Conservation (phyloP, 441 rosid species). For the Macaranga tanarius region DNA sequence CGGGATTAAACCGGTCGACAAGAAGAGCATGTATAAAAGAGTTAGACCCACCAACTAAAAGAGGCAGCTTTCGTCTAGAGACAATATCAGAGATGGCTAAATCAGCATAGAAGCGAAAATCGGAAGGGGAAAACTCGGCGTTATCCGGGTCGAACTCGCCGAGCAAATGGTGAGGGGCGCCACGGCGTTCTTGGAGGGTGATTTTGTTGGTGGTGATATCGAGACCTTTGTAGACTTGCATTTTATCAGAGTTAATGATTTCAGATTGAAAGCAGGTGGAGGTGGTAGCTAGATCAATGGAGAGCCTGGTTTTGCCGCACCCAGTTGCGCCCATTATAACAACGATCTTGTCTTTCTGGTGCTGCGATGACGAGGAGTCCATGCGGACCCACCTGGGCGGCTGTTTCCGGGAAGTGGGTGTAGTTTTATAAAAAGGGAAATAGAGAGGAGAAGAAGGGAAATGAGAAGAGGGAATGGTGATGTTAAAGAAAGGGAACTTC, state of each 20-base stretch:
- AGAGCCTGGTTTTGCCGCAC: slow-evolving; percentile 69
- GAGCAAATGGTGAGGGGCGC: slow-evolving; percentile 70
- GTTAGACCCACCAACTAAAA: slow-evolving; percentile 89
- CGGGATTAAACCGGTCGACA: slow-evolving; percentile 52
- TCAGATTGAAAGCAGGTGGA: slow-evolving; percentile 42
- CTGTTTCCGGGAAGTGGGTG: background rate
- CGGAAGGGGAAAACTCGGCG: slow-evolving; percentile 48
- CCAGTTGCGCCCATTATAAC: slow-evolving; percentile 92
- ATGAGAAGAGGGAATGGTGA: background rate
- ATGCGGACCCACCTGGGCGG: slow-evolving; percentile 23
- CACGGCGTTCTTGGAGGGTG: slow-evolving; percentile 46
- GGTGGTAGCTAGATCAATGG: slow-evolving; percentile 63
- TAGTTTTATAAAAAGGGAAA: background rate
- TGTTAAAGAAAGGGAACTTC: background rate
- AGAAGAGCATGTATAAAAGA: slow-evolving; percentile 70
- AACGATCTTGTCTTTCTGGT: slow-evolving; percentile 49
- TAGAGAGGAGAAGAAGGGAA: background rate
- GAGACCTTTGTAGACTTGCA: slow-evolving; percentile 69
- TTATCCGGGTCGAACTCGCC: slow-evolving; percentile 45
- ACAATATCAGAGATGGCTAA: slow-evolving; percentile 37
- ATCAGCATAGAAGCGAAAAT: slow-evolving; percentile 54
- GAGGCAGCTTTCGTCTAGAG: slow-evolving; percentile 49
- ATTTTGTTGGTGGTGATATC: slow-evolving; percentile 86
- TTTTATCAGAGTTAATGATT: slow-evolving; percentile 84
- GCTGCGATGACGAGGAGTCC: slow-evolving; percentile 24